Conservation (phyloP, 371 early-diverging fungal genomes). For the Funneliformis caledonium region DNA sequence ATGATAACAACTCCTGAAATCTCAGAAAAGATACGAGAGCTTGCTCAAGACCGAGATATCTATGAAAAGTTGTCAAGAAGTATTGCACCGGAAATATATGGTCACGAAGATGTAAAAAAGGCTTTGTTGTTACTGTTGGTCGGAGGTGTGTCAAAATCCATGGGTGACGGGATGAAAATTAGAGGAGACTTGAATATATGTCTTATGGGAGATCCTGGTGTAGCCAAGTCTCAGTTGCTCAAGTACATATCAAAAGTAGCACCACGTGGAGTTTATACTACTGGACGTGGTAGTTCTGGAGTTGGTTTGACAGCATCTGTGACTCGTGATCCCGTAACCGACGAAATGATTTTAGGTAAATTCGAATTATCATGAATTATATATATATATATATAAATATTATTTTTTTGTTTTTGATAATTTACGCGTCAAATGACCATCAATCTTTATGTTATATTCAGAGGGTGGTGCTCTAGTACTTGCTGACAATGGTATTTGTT, state of each 20-base stretch:
- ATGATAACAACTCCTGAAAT: constrained; percentile 73
- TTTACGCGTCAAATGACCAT: not conserved
- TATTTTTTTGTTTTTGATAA: not conserved
- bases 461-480: constrained; percentile 94
- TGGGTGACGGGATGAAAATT: constrained; percentile 92
- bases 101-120: constrained; percentile 96
- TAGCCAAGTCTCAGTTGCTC: constrained; percentile 93
- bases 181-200: constrained; percentile 97
- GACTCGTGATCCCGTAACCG: constrained; percentile 83
- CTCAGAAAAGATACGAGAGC: constrained; percentile 61
- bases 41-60: constrained; percentile 73
- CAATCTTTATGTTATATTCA: constrained; percentile 22
- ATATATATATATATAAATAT: no score
- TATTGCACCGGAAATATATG: constrained; percentile 98
- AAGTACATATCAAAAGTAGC: constrained; percentile 87
- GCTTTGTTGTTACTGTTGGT: constrained; percentile 87
- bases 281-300: constrained; percentile 91
- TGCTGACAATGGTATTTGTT: constrained; percentile 92
- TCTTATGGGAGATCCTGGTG: constrained; percentile 99
- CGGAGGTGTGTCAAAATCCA: constrained; percentile 86
- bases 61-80: constrained; percentile 89
- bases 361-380: constrained; percentile 1
- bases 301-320: constrained; percentile 96
- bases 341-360: constrained; percentile 82
- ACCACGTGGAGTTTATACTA: constrained; percentile 93